These are phyloP conservation scores for Dictyostelium capitatum DNA, from an alignment of 78 protist genomes.

Conservation along the genomic window DNA sequence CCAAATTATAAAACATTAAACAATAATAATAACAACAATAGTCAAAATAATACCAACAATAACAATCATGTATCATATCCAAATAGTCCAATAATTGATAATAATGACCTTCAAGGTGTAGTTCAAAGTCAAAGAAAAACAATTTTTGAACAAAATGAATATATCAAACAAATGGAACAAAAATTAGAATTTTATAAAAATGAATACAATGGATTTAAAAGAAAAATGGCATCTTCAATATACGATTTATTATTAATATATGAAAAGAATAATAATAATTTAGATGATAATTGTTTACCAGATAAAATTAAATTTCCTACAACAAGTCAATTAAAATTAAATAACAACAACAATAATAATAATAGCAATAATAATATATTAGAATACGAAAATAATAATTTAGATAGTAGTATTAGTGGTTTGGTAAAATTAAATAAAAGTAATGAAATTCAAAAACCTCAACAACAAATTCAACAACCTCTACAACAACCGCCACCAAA, in stretches of 20 bases:
- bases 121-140: neutral
- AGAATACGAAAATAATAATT: neutral
- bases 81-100: conserved; percentile 24
- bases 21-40: conserved; percentile 1
- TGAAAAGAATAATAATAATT: conserved; percentile 4
- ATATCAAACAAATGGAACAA: conserved; percentile 11
- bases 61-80: neutral
- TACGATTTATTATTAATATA: conserved; percentile 11
- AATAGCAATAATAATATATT: neutral
- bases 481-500: neutral
- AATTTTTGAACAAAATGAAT: conserved; percentile 11
- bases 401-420: neutral
- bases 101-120: conserved; percentile 23
- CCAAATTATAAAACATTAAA: neutral
- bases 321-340: neutral
- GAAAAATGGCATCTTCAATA: neutral
- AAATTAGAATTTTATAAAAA: neutral
- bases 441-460: neutral
- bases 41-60: neutral
- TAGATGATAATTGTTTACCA: neutral
- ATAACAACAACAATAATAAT: neutral
- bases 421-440: neutral
- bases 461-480: neutral
- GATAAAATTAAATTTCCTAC: too few relatives aligned
- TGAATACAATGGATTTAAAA: conserved; percentile 17